phyloP scores from a whole-genome alignment of 1,284 basidiomycete species.

The Boletus smithii region DNA sequence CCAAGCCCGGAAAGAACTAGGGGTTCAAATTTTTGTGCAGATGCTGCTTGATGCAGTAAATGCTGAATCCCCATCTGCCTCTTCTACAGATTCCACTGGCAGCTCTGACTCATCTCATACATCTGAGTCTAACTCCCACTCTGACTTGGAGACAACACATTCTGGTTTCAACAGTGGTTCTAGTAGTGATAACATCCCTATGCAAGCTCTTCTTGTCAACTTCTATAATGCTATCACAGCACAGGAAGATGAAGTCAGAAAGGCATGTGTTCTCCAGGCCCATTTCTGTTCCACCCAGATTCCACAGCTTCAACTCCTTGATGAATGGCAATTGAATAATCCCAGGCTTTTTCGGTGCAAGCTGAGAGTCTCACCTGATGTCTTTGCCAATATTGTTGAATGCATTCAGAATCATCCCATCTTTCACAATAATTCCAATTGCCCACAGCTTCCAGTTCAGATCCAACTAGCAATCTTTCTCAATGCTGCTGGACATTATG shows the following conservation, averaged over 20 bases:
- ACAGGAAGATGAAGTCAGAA: conserved; percentile 6
- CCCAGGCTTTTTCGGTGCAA: conserved; percentile 25
- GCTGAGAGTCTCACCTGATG: conserved; percentile 24
- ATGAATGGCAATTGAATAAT: conserved; percentile 16
- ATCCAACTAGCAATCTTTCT: conserved; percentile 34
- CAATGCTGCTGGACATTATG: conserved; percentile 33
- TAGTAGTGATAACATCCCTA: neutral
- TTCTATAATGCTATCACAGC: neutral
- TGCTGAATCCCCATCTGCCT: neutral
- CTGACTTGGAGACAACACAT: no score
- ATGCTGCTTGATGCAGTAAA: neutral
- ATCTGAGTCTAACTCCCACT: neutral
- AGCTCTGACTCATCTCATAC: neutral
- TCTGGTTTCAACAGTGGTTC: neutral
- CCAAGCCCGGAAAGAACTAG: neutral
- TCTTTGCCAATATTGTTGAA: conserved; percentile 25
- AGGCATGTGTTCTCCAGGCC: neutral
- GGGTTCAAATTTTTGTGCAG: neutral
- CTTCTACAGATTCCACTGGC: neutral
- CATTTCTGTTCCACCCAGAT: neutral
- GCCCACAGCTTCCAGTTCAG: conserved; percentile 25
- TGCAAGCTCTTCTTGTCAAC: neutral
- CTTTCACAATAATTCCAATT: conserved; percentile 22
- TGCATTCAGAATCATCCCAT: conserved; percentile 22
- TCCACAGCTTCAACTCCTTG: conserved; percentile 8